A percentile compares a stretch with the other conserved stretches of the same genome.
Evolutionary conservation across 1,284 basidiomycete species (phyloP).

Genomic region (Ganoderma lingzhi): DNA sequence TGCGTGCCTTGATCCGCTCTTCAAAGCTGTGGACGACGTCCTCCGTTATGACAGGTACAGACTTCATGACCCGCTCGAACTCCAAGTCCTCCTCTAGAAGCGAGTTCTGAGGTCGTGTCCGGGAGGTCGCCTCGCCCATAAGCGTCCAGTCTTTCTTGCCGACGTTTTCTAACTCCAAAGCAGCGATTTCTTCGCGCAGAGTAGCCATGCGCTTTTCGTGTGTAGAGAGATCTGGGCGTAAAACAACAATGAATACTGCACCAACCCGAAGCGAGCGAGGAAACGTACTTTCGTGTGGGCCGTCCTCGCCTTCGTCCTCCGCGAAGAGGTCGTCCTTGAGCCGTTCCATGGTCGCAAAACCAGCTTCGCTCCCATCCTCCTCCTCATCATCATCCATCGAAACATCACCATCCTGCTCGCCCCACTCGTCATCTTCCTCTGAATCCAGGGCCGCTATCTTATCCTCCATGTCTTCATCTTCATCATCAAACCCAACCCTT

Average conservation of each 20-base stretch:
- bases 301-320: constrained; percentile 56
- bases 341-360: constrained; percentile 56
- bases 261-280: too few relatives aligned
- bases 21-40: constrained; percentile 87
- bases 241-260: background rate
- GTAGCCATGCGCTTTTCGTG: constrained; percentile 70
- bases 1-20: constrained; percentile 91
- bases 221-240: constrained; percentile 54
- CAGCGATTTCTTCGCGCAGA: constrained; percentile 72
- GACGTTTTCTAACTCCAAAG: constrained; percentile 77
- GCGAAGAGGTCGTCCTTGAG: constrained; percentile 75
- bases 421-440: constrained; percentile 40
- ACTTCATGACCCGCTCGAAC: constrained; percentile 90
- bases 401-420: constrained; percentile 32
- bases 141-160: constrained; percentile 88
- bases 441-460: constrained; percentile 34
- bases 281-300: constrained; percentile 22
- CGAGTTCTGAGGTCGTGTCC: constrained; percentile 89
- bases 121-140: constrained; percentile 89
- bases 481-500: constrained; percentile 40
- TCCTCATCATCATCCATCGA: constrained; percentile 40
- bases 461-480: constrained; percentile 40
- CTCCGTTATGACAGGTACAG: constrained; percentile 91
- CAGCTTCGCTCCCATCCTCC: constrained; percentile 35
- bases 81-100: constrained; percentile 95